These are phyloP conservation scores for Cyberlindnera mycetangii DNA, from an alignment of 805 yeast species.

Conservation along the genomic window DNA sequence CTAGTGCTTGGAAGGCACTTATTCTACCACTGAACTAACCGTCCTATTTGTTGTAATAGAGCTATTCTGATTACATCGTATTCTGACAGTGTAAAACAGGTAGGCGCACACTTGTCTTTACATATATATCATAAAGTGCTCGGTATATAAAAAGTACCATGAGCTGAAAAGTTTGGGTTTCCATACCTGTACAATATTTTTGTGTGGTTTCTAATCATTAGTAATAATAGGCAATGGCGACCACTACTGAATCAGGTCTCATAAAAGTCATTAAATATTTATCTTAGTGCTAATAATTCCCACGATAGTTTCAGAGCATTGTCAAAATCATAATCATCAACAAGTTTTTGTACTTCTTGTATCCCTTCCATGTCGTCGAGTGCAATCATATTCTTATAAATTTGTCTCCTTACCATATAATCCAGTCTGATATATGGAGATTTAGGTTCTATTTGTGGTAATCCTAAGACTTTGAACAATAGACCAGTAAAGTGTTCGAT, in stretches of 20 bases:
- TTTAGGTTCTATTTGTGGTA: conserved; percentile 10
- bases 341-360: background rate
- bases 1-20: conserved; percentile 89
- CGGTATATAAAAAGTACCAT: too few relatives aligned
- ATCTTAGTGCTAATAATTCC: background rate
- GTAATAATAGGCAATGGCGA: too few relatives aligned
- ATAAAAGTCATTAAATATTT: too few relatives aligned
- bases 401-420: conserved; percentile 15
- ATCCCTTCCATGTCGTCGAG: background rate
- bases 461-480: conserved; percentile 13
- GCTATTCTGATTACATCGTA: too few relatives aligned
- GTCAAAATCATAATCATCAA: conserved; percentile 1
- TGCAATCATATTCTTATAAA: conserved; percentile 11
- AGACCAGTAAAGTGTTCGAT: conserved; percentile 13
- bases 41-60: background rate
- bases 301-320: conserved; percentile 13
- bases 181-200: too few relatives aligned
- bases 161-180: too few relatives aligned
- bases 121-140: too few relatives aligned
- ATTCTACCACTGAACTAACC: conserved; percentile 70
- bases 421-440: conserved; percentile 18
- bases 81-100: background rate
- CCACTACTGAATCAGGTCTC: too few relatives aligned
- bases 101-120: background rate
- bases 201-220: too few relatives aligned